Conservation (phyloP, 306 rosid species). For the peach (Prunus persica) region DNA sequence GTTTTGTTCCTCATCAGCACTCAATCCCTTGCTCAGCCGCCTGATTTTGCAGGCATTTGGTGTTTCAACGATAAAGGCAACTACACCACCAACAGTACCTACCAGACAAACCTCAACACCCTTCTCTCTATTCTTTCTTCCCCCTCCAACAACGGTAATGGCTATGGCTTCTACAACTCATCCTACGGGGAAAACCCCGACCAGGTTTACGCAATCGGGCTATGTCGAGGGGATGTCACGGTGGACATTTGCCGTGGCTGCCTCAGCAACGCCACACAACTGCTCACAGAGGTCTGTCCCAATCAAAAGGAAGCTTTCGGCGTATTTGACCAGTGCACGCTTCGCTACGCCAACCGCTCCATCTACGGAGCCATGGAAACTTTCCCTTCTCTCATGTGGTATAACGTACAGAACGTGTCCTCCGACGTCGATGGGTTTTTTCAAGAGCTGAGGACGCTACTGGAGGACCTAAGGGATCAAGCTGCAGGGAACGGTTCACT, state of each 20-base stretch:
- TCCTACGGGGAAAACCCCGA: neutral
- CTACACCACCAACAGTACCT: neutral
- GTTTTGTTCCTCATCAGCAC: neutral
- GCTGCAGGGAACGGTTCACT: neutral
- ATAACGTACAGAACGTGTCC: neutral
- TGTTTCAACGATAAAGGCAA: neutral
- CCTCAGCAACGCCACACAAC: too few species aligned
- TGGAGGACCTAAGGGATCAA: neutral
- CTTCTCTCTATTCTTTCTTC: neutral
- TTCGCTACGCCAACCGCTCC: too few species aligned
- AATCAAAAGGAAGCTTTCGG: too few species aligned
- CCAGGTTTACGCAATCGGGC: neutral
- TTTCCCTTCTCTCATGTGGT: too few species aligned
- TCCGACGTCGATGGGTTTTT: too few species aligned
- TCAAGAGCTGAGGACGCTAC: neutral
- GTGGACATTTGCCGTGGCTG: neutral
- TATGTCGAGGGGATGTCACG: neutral
- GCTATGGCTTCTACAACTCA: slow-evolving; percentile 3
- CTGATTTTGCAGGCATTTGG: too few species aligned
- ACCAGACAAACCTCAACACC: slow-evolving; percentile 1
- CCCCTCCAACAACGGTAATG: neutral
- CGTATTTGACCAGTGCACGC: too few species aligned
- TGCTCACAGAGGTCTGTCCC: too few species aligned
- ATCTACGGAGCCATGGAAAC: neutral
- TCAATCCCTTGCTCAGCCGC: neutral